Conservation (phyloP, 768 basidiomycete genomes). For the Kwoniella bestiolae region DNA sequence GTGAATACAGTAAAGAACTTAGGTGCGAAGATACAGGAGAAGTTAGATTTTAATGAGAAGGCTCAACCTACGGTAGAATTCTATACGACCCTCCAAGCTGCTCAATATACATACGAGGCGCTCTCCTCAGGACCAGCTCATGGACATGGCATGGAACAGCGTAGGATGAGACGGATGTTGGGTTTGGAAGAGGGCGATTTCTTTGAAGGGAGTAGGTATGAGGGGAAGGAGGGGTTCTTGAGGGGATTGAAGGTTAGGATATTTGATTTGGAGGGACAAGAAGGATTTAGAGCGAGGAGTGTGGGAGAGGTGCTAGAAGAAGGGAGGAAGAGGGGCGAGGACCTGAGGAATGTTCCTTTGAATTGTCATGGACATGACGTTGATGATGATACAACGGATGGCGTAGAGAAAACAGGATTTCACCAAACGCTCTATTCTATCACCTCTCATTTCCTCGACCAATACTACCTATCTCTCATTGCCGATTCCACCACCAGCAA, state of each 20-base stretch:
- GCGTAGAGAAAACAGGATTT: constrained; percentile 9
- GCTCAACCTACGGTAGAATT: constrained; percentile 62
- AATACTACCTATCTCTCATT: constrained; percentile 11
- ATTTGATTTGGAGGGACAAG: constrained; percentile 22
- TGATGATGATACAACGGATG: neutral
- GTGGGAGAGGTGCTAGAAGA: neutral
- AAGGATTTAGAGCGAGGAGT: neutral
- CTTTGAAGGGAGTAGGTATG: constrained; percentile 42
- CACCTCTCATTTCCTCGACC: constrained; percentile 8
- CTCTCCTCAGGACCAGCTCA: constrained; percentile 67
- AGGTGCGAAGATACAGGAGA: neutral
- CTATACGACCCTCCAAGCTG: constrained; percentile 80
- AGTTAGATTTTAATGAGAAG: neutral
- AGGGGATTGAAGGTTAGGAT: constrained; percentile 28
- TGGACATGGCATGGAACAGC: constrained; percentile 70
- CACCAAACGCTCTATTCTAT: constrained; percentile 22
- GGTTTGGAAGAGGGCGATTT: constrained; percentile 48
- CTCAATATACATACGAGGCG: constrained; percentile 73
- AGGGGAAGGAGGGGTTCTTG: constrained; percentile 38
- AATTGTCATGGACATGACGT: neutral
- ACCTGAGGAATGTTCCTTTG: too few species aligned
- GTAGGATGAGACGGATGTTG: constrained; percentile 39
- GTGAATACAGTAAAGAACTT: neutral
- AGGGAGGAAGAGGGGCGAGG: neutral
- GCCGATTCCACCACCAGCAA: neutral